Evolutionary conservation across 1,139 yeast genomes (phyloP).

Genomic region (Pichia sp.): DNA sequence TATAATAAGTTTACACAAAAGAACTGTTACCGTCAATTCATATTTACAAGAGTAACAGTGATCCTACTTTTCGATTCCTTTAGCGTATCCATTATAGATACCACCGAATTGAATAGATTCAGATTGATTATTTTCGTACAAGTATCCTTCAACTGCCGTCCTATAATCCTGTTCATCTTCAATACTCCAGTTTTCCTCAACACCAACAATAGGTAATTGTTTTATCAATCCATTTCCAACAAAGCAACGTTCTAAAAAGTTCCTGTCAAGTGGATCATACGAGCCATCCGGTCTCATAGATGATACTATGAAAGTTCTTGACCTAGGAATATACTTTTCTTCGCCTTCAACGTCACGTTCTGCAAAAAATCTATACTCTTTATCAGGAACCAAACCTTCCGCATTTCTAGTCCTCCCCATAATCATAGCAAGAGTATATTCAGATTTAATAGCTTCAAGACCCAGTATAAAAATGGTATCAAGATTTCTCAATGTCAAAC

Average conservation of each 20-base stretch:
- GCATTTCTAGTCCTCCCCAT: constrained; percentile 23
- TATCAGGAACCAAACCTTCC: constrained; percentile 18
- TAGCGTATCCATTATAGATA: not conserved
- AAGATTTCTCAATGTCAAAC: constrained; percentile 24
- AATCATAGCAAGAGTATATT: constrained; percentile 18
- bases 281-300: constrained; percentile 19
- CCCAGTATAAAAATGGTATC: constrained; percentile 25
- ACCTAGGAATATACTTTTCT: constrained; percentile 1
- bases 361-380: constrained; percentile 14
- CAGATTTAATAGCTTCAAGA: constrained; percentile 23
- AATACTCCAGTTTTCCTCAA: constrained; percentile 18
- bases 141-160: not conserved
- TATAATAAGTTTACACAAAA: too few species aligned
- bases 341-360: constrained; percentile 10
- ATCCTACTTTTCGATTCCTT: not conserved
- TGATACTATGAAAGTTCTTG: constrained; percentile 18
- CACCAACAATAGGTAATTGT: constrained; percentile 18
- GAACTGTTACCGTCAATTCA: not conserved
- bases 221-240: constrained; percentile 23
- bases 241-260: constrained; percentile 25
- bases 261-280: constrained; percentile 23
- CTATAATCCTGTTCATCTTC: constrained; percentile 11
- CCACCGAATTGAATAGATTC: constrained; percentile 7
- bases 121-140: not conserved
- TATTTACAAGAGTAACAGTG: not conserved